Evolutionary conservation across 495 filamentous ascomycete species (phyloP).

Genomic region (Delitschia confertaspora): DNA sequence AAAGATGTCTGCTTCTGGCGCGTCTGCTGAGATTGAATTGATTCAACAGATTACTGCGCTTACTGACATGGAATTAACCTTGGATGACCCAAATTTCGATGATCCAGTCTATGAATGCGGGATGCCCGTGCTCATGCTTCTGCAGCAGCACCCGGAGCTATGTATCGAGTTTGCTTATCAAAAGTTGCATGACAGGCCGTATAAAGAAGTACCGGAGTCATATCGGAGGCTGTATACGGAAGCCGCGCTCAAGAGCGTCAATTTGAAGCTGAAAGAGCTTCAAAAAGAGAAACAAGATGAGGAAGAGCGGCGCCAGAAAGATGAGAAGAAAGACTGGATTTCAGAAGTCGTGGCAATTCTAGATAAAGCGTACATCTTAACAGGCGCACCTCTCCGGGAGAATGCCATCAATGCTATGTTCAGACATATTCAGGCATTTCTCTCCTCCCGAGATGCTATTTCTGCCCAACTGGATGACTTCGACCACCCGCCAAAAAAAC

Average conservation of each 20-base stretch:
- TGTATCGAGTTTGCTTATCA: constrained; percentile 43
- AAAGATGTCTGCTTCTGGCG: too few relatives aligned
- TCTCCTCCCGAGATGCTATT: too few relatives aligned
- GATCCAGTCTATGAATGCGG: constrained; percentile 43
- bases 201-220: constrained; percentile 60
- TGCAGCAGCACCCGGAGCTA: constrained; percentile 34
- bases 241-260: constrained; percentile 60
- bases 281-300: constrained; percentile 8
- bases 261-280: constrained; percentile 33
- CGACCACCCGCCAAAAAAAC: too few relatives aligned
- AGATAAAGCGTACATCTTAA: constrained; percentile 74
- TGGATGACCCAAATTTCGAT: too few relatives aligned
- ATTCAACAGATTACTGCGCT: constrained; percentile 13
- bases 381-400: constrained; percentile 61
- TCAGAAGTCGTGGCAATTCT: constrained; percentile 51
- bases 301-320: neutral
- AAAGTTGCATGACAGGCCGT: constrained; percentile 68
- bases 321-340: constrained; percentile 27
- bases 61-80: too few relatives aligned
- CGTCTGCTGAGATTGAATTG: too few relatives aligned
- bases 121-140: constrained; percentile 28
- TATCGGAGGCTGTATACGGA: constrained; percentile 77
- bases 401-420: constrained; percentile 49
- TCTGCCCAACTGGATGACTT: too few relatives aligned
- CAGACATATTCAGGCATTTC: too few relatives aligned